These are phyloP conservation scores for Apiospora marii DNA, from an alignment of 2,329 filamentous ascomycete species.

Conservation along the genomic window DNA sequence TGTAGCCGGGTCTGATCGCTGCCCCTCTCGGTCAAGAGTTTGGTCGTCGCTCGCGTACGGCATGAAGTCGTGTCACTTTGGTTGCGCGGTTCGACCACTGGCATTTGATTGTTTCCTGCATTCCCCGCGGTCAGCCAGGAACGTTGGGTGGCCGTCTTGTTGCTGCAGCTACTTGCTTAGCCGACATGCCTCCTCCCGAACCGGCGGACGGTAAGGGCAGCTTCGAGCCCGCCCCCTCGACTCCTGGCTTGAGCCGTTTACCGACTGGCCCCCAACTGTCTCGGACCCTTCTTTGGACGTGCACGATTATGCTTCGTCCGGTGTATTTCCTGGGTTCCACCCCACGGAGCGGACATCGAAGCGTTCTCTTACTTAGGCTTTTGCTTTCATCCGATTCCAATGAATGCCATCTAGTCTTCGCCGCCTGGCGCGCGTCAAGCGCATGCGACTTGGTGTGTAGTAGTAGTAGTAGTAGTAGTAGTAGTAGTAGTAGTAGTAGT, in stretches of 20 bases:
- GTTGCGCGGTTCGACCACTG: neutral
- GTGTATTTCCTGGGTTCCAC: neutral
- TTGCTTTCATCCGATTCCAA: conserved; percentile 8
- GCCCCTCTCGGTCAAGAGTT: neutral
- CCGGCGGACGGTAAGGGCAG: neutral
- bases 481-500: too few relatives aligned
- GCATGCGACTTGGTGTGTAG: neutral
- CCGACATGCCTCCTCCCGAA: neutral
- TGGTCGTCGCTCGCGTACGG: neutral
- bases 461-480: too few relatives aligned
- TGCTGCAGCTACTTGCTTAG: neutral
- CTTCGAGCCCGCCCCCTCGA: neutral
- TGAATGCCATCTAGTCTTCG: conserved; percentile 3
- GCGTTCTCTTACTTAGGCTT: neutral
- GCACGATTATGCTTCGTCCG: conserved; percentile 5
- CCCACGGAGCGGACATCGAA: neutral
- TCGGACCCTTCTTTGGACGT: conserved; percentile 20
- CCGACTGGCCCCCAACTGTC: neutral
- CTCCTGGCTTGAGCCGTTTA: neutral
- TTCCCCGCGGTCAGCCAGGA: conserved; percentile 12
- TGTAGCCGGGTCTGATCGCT: neutral
- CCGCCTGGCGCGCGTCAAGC: neutral
- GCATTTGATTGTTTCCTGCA: neutral
- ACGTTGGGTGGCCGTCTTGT: neutral
- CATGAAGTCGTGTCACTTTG: neutral